Conservation (phyloP, 2,329 filamentous ascomycete species). For the Dactylellina sp. region DNA sequence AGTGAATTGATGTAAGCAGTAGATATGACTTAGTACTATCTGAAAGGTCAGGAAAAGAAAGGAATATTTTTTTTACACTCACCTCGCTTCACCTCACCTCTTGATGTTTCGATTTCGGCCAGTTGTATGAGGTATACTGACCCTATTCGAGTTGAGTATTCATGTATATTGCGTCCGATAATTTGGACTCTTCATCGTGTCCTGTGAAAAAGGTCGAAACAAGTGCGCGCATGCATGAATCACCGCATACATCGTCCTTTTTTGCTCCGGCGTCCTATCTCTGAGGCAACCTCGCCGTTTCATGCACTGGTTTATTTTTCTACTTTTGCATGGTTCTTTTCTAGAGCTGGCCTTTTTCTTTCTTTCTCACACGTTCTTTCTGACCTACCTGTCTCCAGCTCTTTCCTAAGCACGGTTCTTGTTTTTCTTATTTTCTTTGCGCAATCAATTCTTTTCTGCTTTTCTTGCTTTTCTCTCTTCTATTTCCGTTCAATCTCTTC, state of each 20-base stretch:
- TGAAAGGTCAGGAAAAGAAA: no score
- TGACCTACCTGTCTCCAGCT: slow-evolving; percentile 23
- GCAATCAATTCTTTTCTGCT: slow-evolving; percentile 20
- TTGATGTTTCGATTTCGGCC: no score
- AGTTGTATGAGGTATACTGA: no score
- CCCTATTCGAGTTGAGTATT: no score
- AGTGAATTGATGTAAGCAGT: no score
- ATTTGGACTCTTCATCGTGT: no score
- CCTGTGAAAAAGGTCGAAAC: not conserved
- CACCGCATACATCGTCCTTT: slow-evolving; percentile 1
- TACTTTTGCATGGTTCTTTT: slow-evolving; percentile 17
- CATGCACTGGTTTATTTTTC: slow-evolving; percentile 21
- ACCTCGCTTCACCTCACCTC: slow-evolving; percentile 1
- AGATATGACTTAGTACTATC: no score
- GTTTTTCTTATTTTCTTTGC: slow-evolving; percentile 31
- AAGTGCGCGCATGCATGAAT: not conserved
- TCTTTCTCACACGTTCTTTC: slow-evolving; percentile 22
- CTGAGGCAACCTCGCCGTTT: slow-evolving; percentile 13
- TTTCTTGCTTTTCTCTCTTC: slow-evolving; percentile 25
- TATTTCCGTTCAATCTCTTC: slow-evolving; percentile 37
- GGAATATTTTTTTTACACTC: no score
- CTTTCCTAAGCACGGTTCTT: slow-evolving; percentile 45
- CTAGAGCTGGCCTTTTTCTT: slow-evolving; percentile 7
- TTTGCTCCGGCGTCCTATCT: not conserved
- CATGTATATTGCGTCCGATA: no score